Percentiles rank a stretch among this genome's conserved stretches.
Evolutionary conservation across 352 stramenopile genomes (phyloP).

Genomic region (Pythium coloratum): DNA sequence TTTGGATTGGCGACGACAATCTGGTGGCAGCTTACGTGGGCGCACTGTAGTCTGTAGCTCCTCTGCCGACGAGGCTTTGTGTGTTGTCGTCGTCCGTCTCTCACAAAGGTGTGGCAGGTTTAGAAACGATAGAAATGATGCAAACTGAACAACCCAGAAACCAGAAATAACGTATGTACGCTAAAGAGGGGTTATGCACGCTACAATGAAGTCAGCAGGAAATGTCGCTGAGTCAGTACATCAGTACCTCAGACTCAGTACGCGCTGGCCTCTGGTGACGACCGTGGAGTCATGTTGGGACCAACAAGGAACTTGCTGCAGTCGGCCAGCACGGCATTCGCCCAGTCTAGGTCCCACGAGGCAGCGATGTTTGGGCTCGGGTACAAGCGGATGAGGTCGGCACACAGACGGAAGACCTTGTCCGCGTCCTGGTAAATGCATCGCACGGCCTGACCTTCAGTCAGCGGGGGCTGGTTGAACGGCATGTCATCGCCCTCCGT

Average conservation of each 20-base stretch:
- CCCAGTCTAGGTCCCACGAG: conserved; percentile 30
- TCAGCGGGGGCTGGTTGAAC: conserved; percentile 15
- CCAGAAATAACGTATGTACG: conserved; percentile 1
- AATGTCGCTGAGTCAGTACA: neutral
- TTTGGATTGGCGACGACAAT: no score
- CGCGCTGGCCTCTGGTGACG: neutral
- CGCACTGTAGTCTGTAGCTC: conserved; percentile 14
- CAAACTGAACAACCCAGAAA: conserved; percentile 2
- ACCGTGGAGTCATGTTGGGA: conserved; percentile 4
- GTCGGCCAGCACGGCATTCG: conserved; percentile 1
- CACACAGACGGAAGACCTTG: conserved; percentile 18
- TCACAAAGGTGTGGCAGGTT: conserved; percentile 13
- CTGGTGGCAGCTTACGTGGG: conserved; percentile 4
- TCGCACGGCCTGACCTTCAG: conserved; percentile 23
- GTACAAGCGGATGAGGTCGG: conserved; percentile 17
- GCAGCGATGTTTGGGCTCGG: conserved; percentile 15
- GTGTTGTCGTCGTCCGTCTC: conserved; percentile 2
- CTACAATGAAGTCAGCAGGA: neutral
- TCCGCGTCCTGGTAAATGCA: neutral
- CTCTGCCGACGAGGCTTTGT: conserved; percentile 6
- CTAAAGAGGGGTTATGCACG: no score
- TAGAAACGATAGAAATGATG: conserved; percentile 2
- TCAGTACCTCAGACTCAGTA: neutral
- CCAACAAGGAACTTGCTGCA: conserved; percentile 5
- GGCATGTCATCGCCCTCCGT: conserved; percentile 15